Conservation (phyloP, 495 filamentous ascomycete species). For the Hyaloscypha variabilis region DNA sequence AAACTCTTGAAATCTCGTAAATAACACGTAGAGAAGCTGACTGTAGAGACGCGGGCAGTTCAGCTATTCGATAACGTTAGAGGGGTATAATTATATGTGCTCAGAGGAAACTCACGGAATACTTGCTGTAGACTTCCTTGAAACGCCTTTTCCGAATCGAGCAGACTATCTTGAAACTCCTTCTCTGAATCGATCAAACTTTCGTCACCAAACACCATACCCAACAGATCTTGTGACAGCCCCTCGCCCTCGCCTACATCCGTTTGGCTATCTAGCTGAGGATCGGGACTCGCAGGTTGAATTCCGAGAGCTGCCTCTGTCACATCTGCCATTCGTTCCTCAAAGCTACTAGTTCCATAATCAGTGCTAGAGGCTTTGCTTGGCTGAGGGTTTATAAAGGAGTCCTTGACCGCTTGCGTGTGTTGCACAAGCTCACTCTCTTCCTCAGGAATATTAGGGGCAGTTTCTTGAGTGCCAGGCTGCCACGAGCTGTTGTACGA, state of each 20-base stretch:
- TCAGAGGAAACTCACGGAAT: constrained; percentile 25
- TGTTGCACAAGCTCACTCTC: neutral
- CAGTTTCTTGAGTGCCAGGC: constrained; percentile 16
- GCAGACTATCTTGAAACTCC: neutral
- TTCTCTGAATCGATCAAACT: neutral
- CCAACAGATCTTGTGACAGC: constrained; percentile 16
- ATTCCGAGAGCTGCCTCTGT: neutral
- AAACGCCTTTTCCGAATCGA: neutral
- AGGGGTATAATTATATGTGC: neutral
- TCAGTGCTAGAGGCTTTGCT: constrained; percentile 16
- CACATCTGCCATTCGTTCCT: constrained; percentile 1
- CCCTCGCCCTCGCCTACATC: constrained; percentile 11
- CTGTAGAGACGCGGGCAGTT: constrained; percentile 8
- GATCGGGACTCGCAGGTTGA: neutral
- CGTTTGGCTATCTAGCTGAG: neutral
- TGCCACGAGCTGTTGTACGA: neutral
- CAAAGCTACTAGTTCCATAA: constrained; percentile 22
- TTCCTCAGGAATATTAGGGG: constrained; percentile 9
- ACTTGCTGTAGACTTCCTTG: neutral
- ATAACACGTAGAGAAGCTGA: constrained; percentile 7
- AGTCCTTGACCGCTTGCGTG: constrained; percentile 1
- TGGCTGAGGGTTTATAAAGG: constrained; percentile 4
- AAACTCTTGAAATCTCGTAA: constrained; percentile 30
- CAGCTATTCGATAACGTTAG: constrained; percentile 7
- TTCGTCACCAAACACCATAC: neutral